Evolutionary conservation across 1,139 yeast genomes (phyloP).

Genomic region (Suhomyces atakaporum): DNA sequence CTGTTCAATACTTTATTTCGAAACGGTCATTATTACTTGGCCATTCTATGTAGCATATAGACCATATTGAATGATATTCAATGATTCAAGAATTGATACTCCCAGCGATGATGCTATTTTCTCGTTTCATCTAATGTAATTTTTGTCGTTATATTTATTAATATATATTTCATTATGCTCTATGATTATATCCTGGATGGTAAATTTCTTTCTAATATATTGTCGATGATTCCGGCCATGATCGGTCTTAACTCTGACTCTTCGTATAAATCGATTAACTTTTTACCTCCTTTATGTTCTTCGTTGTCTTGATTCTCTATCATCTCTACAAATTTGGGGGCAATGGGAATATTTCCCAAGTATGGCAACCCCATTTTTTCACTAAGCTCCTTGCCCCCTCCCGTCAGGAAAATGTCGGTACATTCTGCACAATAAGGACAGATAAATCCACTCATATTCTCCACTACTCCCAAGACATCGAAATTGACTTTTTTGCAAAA

Average conservation of each 20-base stretch:
- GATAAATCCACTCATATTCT: conserved; percentile 52
- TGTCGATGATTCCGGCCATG: conserved; percentile 53
- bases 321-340: conserved; percentile 84
- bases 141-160: too few species aligned
- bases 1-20: too few species aligned
- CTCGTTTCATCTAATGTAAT: too few species aligned
- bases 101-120: too few species aligned
- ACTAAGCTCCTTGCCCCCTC: conserved; percentile 85
- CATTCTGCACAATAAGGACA: conserved; percentile 85
- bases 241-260: conserved; percentile 44
- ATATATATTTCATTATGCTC: too few species aligned
- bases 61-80: too few species aligned
- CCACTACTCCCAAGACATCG: conserved; percentile 44
- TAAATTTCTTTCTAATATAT: conserved; percentile 39
- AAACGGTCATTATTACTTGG: too few species aligned
- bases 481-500: conserved; percentile 49
- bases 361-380: conserved; percentile 60
- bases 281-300: conserved; percentile 11
- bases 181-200: conserved; percentile 30
- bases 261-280: conserved; percentile 39
- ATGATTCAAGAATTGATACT: too few species aligned
- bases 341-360: conserved; percentile 88
- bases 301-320: conserved; percentile 59
- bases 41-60: too few species aligned
- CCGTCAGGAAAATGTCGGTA: conserved; percentile 87